These are phyloP conservation scores for Cicer cuneatum DNA, from an alignment of 306 rosid species.

Conservation along the genomic window DNA sequence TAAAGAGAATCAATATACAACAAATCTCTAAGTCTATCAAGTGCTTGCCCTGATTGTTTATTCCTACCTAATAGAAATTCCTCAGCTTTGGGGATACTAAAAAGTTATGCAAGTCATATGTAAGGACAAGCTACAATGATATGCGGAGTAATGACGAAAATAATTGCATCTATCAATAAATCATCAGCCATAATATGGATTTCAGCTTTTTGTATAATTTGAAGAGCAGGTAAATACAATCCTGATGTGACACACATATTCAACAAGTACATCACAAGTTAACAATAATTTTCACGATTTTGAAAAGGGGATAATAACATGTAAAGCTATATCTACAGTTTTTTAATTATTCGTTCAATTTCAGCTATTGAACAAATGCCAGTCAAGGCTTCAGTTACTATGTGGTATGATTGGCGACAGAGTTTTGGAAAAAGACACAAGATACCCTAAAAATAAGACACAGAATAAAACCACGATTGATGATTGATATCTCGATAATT, in stretches of 20 bases:
- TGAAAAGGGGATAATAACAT: not conserved
- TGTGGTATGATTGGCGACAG: constrained; percentile 39
- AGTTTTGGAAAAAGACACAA: constrained; percentile 38
- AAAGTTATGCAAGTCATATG: constrained; percentile 15
- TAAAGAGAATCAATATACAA: too few species aligned
- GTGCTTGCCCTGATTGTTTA: constrained; percentile 35
- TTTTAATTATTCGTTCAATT: constrained; percentile 37
- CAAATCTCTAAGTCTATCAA: constrained; percentile 20
- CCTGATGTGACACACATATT: constrained; percentile 19
- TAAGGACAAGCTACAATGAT: too few species aligned
- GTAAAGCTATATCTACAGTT: constrained; percentile 30
- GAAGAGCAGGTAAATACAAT: constrained; percentile 34
- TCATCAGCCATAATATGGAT: constrained; percentile 25
- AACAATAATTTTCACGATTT: constrained; percentile 30
- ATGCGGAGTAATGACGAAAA: not conserved
- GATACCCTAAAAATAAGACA: constrained; percentile 54
- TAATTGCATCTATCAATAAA: not conserved
- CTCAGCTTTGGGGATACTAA: not conserved
- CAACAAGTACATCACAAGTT: constrained; percentile 4
- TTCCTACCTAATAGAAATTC: constrained; percentile 33
- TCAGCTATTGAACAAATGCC: constrained; percentile 45
- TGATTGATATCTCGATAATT: constrained; percentile 58
- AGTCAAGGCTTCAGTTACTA: constrained; percentile 39
- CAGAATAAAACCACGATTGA: constrained; percentile 57
- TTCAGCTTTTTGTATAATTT: constrained; percentile 20